A percentile compares a stretch with the other conserved stretches of the same genome.
Evolutionary conservation across 805 yeast species (phyloP).

Genomic region (Starmerella sp.): DNA sequence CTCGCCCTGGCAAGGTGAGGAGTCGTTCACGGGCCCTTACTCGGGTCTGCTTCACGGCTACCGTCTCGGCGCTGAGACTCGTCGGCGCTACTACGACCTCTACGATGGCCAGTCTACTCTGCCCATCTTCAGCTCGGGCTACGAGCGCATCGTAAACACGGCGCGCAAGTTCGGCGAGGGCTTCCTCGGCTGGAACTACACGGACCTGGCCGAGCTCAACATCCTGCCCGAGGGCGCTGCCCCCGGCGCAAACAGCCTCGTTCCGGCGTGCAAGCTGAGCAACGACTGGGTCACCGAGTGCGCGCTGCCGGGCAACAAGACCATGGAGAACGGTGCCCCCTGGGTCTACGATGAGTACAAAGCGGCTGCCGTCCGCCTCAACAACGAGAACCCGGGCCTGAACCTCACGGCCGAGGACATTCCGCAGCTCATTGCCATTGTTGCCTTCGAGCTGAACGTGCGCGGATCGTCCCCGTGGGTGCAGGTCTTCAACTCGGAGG

Average conservation of each 20-base stretch:
- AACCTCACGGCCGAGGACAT: constrained; percentile 35
- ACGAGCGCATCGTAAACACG: constrained; percentile 35
- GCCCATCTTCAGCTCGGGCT: constrained; percentile 46
- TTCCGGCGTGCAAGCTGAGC: constrained; percentile 15
- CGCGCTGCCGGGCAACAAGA: constrained; percentile 5
- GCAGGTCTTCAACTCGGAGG: constrained; percentile 27
- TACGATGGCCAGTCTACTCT: constrained; percentile 31
- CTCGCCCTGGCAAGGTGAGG: constrained; percentile 38
- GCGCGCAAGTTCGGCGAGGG: constrained; percentile 27
- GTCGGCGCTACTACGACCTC: constrained; percentile 40
- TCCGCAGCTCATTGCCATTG: constrained; percentile 33
- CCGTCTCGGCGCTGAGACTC: constrained; percentile 40
- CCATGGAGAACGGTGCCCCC: constrained; percentile 2
- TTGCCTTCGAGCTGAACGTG: constrained; percentile 43
- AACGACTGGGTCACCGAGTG: constrained; percentile 12
- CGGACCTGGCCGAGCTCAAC: constrained; percentile 21
- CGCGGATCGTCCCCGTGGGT: constrained; percentile 36
- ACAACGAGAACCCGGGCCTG: constrained; percentile 26
- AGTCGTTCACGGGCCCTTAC: constrained; percentile 41
- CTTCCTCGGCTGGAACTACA: constrained; percentile 23
- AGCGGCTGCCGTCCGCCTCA: constrained; percentile 21
- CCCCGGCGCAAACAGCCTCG: constrained; percentile 22
- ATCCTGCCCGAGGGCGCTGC: constrained; percentile 20
- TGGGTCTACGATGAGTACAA: constrained; percentile 18
- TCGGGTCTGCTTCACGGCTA: constrained; percentile 43